Percentiles rank a stretch among this genome's conserved stretches.
Conservation (phyloP, 768 basidiomycete species). For the Boletus pseudopeckii region DNA sequence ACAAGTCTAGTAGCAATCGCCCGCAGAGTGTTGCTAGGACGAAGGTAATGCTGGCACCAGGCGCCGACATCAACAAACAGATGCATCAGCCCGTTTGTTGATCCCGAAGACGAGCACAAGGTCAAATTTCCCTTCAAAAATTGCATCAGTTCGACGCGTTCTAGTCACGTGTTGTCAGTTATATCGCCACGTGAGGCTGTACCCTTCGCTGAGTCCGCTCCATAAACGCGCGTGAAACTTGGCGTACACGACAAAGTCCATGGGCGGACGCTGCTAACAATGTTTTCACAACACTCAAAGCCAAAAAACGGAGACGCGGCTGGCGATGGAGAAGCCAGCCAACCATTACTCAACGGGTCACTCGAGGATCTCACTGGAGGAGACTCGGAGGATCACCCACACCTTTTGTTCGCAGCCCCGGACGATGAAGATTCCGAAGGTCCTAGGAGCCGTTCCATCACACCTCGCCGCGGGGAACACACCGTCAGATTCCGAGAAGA, state of each 20-base stretch:
- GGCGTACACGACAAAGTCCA: conserved; percentile 10
- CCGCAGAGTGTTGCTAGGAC: neutral
- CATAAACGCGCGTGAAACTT: neutral
- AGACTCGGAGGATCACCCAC: conserved; percentile 16
- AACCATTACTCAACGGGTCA: conserved; percentile 55
- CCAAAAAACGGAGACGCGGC: conserved; percentile 26
- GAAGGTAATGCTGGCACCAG: neutral
- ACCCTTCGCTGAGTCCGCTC: neutral
- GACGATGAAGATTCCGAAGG: conserved; percentile 53
- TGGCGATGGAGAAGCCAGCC: conserved; percentile 41
- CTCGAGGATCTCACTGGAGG: conserved; percentile 38
- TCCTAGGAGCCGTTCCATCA: conserved; percentile 31
- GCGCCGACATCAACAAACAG: too few relatives aligned
- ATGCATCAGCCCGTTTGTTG: neutral
- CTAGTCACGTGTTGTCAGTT: conserved; percentile 22
- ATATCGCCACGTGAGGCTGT: conserved; percentile 8
- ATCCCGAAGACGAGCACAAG: neutral
- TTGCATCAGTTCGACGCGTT: conserved; percentile 2
- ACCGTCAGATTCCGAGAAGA: conserved; percentile 65
- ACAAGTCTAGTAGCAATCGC: conserved; percentile 1
- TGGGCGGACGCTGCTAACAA: conserved; percentile 18
- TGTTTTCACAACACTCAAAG: conserved; percentile 32
- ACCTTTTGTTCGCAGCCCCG: conserved; percentile 52
- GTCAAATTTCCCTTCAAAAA: too few relatives aligned
- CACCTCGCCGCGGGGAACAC: conserved; percentile 39